Base-by-base conservation (phyloP, 208 protist species). In the Acanthamoeba healyi region DNA sequence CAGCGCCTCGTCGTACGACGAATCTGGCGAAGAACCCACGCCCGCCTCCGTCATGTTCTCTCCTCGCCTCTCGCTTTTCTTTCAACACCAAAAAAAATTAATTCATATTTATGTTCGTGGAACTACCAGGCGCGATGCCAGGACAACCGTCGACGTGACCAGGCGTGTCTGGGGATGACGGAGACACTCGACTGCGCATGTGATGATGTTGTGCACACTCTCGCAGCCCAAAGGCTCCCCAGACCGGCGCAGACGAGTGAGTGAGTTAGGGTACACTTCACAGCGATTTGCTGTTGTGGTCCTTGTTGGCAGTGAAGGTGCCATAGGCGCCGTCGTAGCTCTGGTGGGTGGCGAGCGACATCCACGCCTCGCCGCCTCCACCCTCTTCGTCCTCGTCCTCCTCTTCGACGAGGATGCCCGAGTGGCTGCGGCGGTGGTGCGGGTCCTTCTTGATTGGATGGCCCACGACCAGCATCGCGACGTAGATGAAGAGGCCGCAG, bases 401-500 rank as follows among this genome's bases (percentile, higher is more conserved):
- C 61, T 70, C 61, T 29, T 70, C 61, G 61, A 70, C 29, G 61
- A 70, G 1, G 61, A 70, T 70, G 61, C 2, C 61, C 15, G 54
- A 61, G 54, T 61, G 54, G 54, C 1, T 61, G 54, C 54, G n/a
- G n/a, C n/a, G 54, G 61, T 70, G 29, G 29, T 70, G 7, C n/a
- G 61, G 42, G 34, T 82, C 44, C 77, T 86, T 86, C 44, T 86
- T 86, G 44, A 86, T 86, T 6, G 77, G 77, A 3, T 44, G 44
- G 38, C 77, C 77, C 14, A 86, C 44, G 22, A 86, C 77, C 2
- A 86, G 38, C 44, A 86, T 86, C 22, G 77, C 26, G 0, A 86
- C 6, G 44, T 86, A 86, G 77, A 86, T 86, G 46, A 86, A 7
- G 77, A 86, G 44, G 34, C 77, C n/a, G 1, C 44, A 40, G 6